Percentiles rank a stretch among this genome's conserved stretches.
Evolutionary conservation across 768 basidiomycete genomes (phyloP).

Genomic region (Kwoniella sp.): DNA sequence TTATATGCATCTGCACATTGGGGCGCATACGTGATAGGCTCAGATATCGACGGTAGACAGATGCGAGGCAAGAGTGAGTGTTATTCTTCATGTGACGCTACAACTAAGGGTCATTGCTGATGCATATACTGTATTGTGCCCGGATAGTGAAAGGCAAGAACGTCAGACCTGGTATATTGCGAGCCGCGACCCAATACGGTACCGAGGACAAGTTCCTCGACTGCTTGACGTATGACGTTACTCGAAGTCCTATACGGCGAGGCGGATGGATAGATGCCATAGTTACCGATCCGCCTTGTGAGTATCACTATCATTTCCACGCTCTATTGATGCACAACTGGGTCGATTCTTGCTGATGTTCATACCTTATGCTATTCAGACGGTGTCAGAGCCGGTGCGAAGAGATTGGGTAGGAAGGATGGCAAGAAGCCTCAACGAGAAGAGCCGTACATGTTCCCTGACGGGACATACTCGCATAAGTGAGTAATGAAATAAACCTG

Average conservation of each 20-base stretch:
- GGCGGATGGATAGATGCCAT: slow-evolving; percentile 92
- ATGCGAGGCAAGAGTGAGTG: slow-evolving; percentile 85
- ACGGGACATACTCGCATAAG: slow-evolving; percentile 57
- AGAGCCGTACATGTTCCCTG: slow-evolving; percentile 51
- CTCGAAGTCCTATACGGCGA: slow-evolving; percentile 81
- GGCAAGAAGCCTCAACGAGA: slow-evolving; percentile 39
- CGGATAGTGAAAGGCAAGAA: slow-evolving; percentile 34
- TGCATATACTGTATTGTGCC: not conserved
- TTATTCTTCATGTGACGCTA: too few relatives aligned
- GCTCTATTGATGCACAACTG: not conserved
- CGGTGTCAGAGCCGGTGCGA: slow-evolving; percentile 72
- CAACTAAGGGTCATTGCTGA: not conserved
- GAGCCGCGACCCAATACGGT: slow-evolving; percentile 83
- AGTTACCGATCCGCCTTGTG: slow-evolving; percentile 91
- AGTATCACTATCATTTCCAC: slow-evolving; percentile 50
- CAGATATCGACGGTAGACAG: slow-evolving; percentile 95
- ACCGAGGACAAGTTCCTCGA: slow-evolving; percentile 74
- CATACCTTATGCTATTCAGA: slow-evolving; percentile 61
- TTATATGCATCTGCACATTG: slow-evolving; percentile 75
- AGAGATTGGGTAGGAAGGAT: slow-evolving; percentile 55
- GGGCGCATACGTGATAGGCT: slow-evolving; percentile 82
- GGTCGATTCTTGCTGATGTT: not conserved
- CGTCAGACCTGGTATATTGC: slow-evolving; percentile 67
- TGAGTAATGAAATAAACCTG: slow-evolving; percentile 43
- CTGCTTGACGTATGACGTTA: slow-evolving; percentile 90